Evolutionary conservation across 2,329 filamentous ascomycete genomes (phyloP).

Genomic region (Cercospora sp.): DNA sequence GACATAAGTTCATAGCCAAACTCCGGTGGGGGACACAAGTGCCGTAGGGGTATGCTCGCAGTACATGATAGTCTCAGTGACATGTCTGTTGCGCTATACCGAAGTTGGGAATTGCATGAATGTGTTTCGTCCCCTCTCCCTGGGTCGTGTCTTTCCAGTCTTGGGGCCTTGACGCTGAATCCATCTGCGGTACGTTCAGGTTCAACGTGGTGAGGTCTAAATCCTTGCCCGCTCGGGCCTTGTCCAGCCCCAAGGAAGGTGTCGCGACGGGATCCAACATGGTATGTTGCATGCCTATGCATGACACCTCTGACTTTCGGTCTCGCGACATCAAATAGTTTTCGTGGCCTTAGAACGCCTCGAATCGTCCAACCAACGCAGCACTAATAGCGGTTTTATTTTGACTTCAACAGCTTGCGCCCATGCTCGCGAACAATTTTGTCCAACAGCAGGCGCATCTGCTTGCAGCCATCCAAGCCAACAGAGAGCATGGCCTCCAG

Average conservation of each 20-base stretch:
- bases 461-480: slow-evolving; percentile 86
- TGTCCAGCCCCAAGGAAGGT: neutral
- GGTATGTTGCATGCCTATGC: neutral
- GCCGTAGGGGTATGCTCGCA: neutral
- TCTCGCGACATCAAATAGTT: neutral
- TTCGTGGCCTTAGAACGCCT: neutral
- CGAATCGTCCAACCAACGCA: neutral
- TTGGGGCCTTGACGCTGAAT: neutral
- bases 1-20: neutral
- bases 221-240: neutral
- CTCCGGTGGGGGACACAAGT: neutral
- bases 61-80: neutral
- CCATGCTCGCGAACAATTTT: slow-evolving; percentile 73
- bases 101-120: neutral
- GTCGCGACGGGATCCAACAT: neutral
- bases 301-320: neutral
- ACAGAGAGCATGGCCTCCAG: slow-evolving; percentile 92
- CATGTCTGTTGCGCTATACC: neutral
- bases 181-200: neutral
- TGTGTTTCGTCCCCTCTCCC: neutral
- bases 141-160: neutral
- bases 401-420: slow-evolving; percentile 57
- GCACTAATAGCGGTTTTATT: slow-evolving; percentile 15
- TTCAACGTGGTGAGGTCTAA: neutral
- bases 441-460: slow-evolving; percentile 79